Base-by-base conservation (phyloP, 1,284 basidiomycete genomes). In the Gymnopus androsaceus region DNA sequence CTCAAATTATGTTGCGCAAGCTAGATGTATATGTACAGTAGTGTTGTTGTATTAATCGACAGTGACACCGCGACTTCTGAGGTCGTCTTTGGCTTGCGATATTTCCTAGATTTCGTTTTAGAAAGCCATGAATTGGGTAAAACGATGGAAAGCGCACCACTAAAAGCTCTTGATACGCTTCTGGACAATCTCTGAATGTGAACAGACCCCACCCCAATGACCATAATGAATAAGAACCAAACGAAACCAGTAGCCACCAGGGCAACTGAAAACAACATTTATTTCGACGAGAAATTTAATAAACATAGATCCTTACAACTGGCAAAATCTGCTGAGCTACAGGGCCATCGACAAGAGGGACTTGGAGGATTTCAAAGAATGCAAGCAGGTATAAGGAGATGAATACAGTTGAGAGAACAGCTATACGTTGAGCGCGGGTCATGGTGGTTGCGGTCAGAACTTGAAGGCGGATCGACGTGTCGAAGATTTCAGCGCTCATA, bases 171-270 rank as follows among this genome's bases (percentile, higher is more conserved):
- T 81, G 75, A 63, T 90, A 88, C n/a, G 89, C 88, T 59, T 90
- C 87, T 36, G 87, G 85, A 64, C 86, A 88, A 62, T 91, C 88
- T 65, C 82, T 74, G 65, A 91, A 87, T 6, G 83, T 84, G 56
- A 84, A 78, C 40, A 92, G 66, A 1, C 88, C 88, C 78, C 83
- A 82, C 8, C 89, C 89, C 30, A 92, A 78, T 1, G 83, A 86
- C 68, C 80, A 81, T 19, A 91, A 78, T 4, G 86, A 88, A 66
- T 89, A 91, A 2, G 87, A 81, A 8, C 89, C 88, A 58, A 90
- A 89, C 1, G 84, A 73, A 2, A 91, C 86, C 21, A 91, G 77
- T 21, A 88, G 66, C 87, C 87, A 90, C 85, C 85, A 92, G 40
- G 45, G 58, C 12, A 61, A 59, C 47, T 55, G 56, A 7, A 49